Base-by-base conservation (phyloP, 2,329 filamentous ascomycete species). In the Trichoderma simmonsii region DNA sequence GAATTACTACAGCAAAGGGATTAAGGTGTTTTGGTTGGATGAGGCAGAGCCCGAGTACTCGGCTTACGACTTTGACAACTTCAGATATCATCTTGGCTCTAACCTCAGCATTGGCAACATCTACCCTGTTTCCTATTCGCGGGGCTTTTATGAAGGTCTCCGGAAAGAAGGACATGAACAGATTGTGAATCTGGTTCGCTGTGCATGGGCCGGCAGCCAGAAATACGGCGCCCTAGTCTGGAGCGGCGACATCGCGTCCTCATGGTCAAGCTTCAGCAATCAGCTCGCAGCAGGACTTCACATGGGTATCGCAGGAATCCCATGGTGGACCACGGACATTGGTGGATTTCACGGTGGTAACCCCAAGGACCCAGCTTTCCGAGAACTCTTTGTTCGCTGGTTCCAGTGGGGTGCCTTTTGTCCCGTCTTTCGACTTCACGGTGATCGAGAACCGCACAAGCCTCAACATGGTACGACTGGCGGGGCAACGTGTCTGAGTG, bases 231-330 rank as follows among this genome's bases (percentile, higher is more conserved):
- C 90, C 0, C 82, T 92, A 0, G 88, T 92, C 1, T 92, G 90
- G 90, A 87, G 85, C 65, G 90, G 90, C 15, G 90, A 92, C 75
- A 90, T 92, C 72, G 90, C 89, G 0, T 89, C 86, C 0, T 89
- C 87, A 0, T 92, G 90, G 90, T 79, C 78, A 83, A 91, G 48
- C 21, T 14, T 54, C 48, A 54, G 48, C 48, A 54, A 54, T 11
- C 48, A 54, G 21, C 48, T 54, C 48, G n/a, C 48, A 14, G 48
- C 48, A 54, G 48, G 48, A 24, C 48, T 54, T 21, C 48, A 54
- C 48, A 54, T 54, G 48, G 48, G 48, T 6, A 54, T 54, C 21
- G 48, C 48, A 14, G 48, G 48, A 54, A 54, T 54, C 21, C 48
- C 48, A 54, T 54, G 48, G 48, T 54, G 48, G 48, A 54, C 48